Base-by-base conservation (phyloP, 106 monocot genomes). In the Platanthera zijinensis region DNA sequence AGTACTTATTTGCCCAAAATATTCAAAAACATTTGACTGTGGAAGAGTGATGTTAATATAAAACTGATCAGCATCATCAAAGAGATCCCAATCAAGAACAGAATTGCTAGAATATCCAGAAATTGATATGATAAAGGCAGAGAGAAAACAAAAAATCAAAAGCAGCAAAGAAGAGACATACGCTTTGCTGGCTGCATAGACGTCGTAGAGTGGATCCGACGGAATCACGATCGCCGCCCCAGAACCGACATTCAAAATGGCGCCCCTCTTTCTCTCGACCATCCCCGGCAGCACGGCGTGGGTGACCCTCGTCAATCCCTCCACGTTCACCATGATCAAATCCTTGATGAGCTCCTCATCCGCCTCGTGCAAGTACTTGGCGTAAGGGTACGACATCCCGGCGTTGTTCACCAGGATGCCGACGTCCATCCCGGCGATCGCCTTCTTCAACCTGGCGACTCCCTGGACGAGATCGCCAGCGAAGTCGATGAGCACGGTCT, bases 141-240 rank as follows among this genome's bases (percentile, higher is more conserved):
- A 17, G 57, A 57, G 18, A 57, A 57, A 4, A 12, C 57, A 57
- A 39, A 32, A 69, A 64, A 69, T 69, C 69, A 67, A 67, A 61
- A 21, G 8, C 17, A 69, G 52, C 4, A 11, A 4, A 13, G 7
- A 69, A 54, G n/a, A 54, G n/a, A 83, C 90, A 92, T 78, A 96
- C 95, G 92, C 85, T 89, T 96, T 96, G 62, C 88, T 87, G 67
- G 90, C 95, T 13, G 92, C 95, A 48, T 96, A 96, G 78, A 96
- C 86, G 12, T 88, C 82, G 28, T 92, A 92, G 50, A 96, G 84
- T 21, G 95, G 95, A 75, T 92, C 92, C 0, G 95, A 90, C 1
- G 95, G 95, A 14, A 96, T 84, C 15, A 96, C 88, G 7, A 80
- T 84, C 17, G 95, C 86, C 2, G 92, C 85, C 0, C 95, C 95